phyloP scores from a whole-genome alignment of 345 rosid species.

The Cardamine chenopodiifolia region DNA sequence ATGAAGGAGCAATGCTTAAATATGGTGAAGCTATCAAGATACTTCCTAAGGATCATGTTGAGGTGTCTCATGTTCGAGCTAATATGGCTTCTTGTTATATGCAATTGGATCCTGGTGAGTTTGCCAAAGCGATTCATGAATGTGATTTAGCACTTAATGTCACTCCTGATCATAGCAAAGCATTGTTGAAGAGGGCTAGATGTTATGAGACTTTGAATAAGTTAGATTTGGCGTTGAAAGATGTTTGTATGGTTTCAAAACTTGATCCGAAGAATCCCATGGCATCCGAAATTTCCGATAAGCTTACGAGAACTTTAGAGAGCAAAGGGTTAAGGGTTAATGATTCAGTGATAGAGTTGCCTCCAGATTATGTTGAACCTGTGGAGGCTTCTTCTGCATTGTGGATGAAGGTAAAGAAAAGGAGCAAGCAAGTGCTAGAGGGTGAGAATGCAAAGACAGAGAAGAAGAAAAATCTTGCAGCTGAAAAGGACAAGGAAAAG shows the following conservation, averaged over 20 bases:
- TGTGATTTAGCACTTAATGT: conserved; percentile 77
- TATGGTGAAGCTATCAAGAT: conserved; percentile 80
- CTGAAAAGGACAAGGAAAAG: conserved; percentile 40
- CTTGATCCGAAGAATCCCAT: conserved; percentile 72
- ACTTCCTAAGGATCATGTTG: conserved; percentile 70
- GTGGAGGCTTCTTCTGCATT: conserved; percentile 42
- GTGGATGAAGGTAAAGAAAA: conserved; percentile 49
- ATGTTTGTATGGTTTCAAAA: conserved; percentile 63
- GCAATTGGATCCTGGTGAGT: conserved; percentile 79
- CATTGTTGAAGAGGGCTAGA: conserved; percentile 82
- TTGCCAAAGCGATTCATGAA: conserved; percentile 71
- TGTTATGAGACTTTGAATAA: conserved; percentile 88
- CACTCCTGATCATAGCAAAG: conserved; percentile 68
- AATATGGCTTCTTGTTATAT: conserved; percentile 89
- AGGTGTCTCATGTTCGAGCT: conserved; percentile 67
- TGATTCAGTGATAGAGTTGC: conserved; percentile 64
- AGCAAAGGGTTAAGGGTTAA: conserved; percentile 64
- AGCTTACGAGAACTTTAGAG: conserved; percentile 62
- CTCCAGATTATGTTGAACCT: conserved; percentile 75
- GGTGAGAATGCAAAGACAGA: conserved; percentile 35
- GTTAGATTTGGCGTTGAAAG: conserved; percentile 75
- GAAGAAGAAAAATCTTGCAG: conserved; percentile 18
- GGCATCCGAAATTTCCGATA: conserved; percentile 73
- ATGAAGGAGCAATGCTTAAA: conserved; percentile 68
- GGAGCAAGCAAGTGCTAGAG: conserved; percentile 43